phyloP scores from a whole-genome alignment of 306 rosid genomes.

The Quercus agrifolia region DNA sequence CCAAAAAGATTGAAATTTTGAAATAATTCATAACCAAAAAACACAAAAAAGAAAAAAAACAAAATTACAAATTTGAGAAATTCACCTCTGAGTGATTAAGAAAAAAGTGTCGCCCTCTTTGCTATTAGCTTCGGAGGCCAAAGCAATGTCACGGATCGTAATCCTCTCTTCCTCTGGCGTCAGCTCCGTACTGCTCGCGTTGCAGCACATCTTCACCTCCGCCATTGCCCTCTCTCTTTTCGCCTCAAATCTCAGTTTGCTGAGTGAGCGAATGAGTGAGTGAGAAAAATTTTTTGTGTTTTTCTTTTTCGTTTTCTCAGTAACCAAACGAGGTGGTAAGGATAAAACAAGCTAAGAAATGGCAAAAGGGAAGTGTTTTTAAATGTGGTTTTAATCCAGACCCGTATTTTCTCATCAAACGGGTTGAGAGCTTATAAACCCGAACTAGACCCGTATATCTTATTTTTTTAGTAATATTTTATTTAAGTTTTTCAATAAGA shows the following conservation, averaged over 20 bases:
- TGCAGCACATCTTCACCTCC: slow-evolving; percentile 62
- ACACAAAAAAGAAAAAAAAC: neutral
- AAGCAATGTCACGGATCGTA: slow-evolving; percentile 85
- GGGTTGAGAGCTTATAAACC: no score
- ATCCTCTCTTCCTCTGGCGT: slow-evolving; percentile 89
- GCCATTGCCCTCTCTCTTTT: slow-evolving; percentile 33
- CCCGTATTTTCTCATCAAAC: no score
- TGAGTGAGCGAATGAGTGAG: neutral
- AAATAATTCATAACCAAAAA: neutral
- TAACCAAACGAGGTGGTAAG: slow-evolving; percentile 8
- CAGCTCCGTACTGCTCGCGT: slow-evolving; percentile 47
- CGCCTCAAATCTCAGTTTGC: neutral
- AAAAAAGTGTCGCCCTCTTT: slow-evolving; percentile 87
- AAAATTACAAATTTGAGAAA: neutral
- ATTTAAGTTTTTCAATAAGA: no score
- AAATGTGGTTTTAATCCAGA: neutral
- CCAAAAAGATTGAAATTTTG: neutral
- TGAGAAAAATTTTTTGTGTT: no score
- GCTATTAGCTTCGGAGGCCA: slow-evolving; percentile 67
- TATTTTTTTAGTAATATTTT: no score
- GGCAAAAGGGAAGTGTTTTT: neutral
- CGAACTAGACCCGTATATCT: no score
- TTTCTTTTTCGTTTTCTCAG: neutral
- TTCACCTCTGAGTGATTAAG: slow-evolving; percentile 80
- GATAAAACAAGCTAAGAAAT: neutral